Conservation (phyloP, 2,329 filamentous ascomycete species). For the Colletotrichum nymphaeae region DNA sequence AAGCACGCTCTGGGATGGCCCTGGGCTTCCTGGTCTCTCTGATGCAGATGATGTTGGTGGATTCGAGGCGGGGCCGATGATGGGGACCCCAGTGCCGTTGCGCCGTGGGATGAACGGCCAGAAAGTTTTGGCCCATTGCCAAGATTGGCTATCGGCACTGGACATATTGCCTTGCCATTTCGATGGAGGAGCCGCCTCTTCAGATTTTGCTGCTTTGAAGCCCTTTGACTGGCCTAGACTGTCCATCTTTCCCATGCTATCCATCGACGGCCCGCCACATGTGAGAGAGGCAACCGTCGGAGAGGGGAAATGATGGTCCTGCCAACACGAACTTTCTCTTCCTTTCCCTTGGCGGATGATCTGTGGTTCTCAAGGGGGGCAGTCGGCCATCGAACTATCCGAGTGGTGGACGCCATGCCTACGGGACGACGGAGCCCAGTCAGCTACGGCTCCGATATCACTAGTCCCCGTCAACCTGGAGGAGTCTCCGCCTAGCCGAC, state of each 20-base stretch:
- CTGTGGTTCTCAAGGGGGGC: background rate
- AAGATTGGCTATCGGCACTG: slow-evolving; percentile 34
- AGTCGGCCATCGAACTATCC: slow-evolving; percentile 14
- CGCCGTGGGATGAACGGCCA: slow-evolving; percentile 18
- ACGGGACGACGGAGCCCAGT: slow-evolving; percentile 3
- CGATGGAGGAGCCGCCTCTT: slow-evolving; percentile 12
- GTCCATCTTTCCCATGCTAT: background rate
- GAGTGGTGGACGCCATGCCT: slow-evolving; percentile 11
- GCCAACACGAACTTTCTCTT: slow-evolving; percentile 22
- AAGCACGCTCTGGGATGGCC: slow-evolving; percentile 1
- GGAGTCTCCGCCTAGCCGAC: background rate
- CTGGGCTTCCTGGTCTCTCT: background rate
- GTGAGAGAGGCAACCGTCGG: background rate
- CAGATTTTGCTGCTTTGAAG: slow-evolving; percentile 28
- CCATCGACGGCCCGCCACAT: slow-evolving; percentile 24
- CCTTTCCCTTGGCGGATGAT: background rate
- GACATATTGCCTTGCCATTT: slow-evolving; percentile 29
- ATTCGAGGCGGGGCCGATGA: slow-evolving; percentile 19
- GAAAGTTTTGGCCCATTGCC: slow-evolving; percentile 28
- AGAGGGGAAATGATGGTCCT: slow-evolving; percentile 23
- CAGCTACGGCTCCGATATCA: slow-evolving; percentile 1
- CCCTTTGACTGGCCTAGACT: slow-evolving; percentile 15
- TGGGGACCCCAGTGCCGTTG: slow-evolving; percentile 17
- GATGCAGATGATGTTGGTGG: slow-evolving; percentile 17
- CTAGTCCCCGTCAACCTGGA: background rate